Evolutionary conservation across 768 basidiomycete species (phyloP), one percentile per base, ranked within the genome.

Genomic region (Xanthoconium stramineum): DNA sequence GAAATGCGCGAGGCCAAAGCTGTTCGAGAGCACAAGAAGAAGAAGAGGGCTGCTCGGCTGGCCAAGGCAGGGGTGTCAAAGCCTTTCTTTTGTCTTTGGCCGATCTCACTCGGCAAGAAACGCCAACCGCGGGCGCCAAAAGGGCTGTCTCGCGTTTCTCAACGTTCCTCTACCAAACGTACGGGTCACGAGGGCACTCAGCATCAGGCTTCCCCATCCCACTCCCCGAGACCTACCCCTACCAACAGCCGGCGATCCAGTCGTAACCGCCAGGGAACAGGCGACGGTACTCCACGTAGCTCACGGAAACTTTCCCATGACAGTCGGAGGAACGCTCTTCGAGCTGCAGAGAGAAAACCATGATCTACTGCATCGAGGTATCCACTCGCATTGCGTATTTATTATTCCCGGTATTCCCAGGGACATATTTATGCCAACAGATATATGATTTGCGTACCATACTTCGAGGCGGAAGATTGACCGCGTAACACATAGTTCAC

Each of bases 1-100:
- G 88, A 90, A 70, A 89, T 89, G 84, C 75, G 74, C 48, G 79
- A 79, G 30, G 87, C 88, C 19, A 71, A 69, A 59, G 67, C 66
- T 50, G 64, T 58, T 42, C 65, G 64, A 59, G 69, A 72, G 53
- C 55, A 36, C 57, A 68, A 76, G 59, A 66, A 62, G 52, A 61
- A 58, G 64, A 69, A 47, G 20, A 62, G 46, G 46, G 61, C 59
- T 56, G 59, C 57, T 36, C 59, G 61, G 39, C 59, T 29, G 44
- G 63, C 57, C 40, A 66, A 60, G 57, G 44, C 54, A 33, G 60
- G 50, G 14, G n/a, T 29, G 39, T 50, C 62, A 15, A 59, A 56
- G 32, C 53, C 52, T 40, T 20, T 58, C 40, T 61, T 60, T 57
- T 60, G 65, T 56, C 53, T 70, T 36, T 66, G 74, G 62, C 65